Evolutionary conservation across 2,329 filamentous ascomycete species (phyloP), one percentile per base, ranked within the genome.

Genomic region (Phyllosticta citribraziliensis): DNA sequence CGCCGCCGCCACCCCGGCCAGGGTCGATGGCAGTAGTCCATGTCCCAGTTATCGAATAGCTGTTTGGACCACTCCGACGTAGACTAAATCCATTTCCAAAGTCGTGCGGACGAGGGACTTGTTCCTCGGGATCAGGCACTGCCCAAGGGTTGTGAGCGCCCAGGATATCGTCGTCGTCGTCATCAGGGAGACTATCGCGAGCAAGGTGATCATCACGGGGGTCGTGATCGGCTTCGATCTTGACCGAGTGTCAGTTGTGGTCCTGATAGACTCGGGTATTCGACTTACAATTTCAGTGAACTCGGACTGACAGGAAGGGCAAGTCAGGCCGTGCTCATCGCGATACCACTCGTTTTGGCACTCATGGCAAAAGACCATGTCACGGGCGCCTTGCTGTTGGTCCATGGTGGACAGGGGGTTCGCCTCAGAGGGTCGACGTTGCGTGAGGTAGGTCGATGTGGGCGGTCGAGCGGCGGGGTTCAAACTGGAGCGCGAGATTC

Each of bases 341-440:
- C 84, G 80, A 69, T 88, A 89, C 91, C 91, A 97, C 72, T 96
- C 88, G 65, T 88, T 77, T 58, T 82, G 73, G 76, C 94, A 97
- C 63, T 81, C 77, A 74, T 97, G 91, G 74, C 94, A 99, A 73
- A 83, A 95, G 60, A 97, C 87, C 65, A 93, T 84, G 70, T 96
- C 89, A 65, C 54, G 52, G 52, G 58, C 53, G 40, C 40, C 40
- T 47, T 47, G 24, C 17, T 56, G 24, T 19, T 56, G 54, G 24
- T 56, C 54, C 20, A 24, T 53, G 11, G 17, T 24, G 40, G 40
- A 8, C 40, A n/a, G 40, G 40, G 40, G 22, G n/a, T 8, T 47
- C 40, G n/a, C 17, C 5, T 17, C 14, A 8, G 17, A 47, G n/a
- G 40, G 40, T 47, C 17, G 40, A 47, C 2, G 12, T 6, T 47